Percentiles rank a stretch among this genome's conserved stretches.
Evolutionary conservation across 176 grass and related monocot genomes (phyloP).

Genomic region (Eleusine indica): DNA sequence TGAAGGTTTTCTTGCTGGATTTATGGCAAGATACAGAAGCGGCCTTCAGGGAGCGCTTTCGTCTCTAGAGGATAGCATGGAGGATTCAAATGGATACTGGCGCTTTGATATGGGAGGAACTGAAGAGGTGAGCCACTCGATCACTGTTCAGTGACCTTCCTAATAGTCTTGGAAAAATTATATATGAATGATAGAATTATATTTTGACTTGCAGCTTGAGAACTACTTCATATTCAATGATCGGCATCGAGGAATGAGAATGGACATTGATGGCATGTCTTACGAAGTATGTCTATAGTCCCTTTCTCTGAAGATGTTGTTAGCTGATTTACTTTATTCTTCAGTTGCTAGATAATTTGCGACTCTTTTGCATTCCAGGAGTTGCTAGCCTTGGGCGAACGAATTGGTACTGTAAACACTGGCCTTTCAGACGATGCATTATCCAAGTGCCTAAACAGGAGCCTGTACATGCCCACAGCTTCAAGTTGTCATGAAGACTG

Average conservation of each 20-base stretch:
- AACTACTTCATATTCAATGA: constrained; percentile 61
- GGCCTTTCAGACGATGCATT: constrained; percentile 71
- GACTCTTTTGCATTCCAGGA: constrained; percentile 53
- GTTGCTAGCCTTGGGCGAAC: constrained; percentile 71
- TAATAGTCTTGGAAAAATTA: background rate
- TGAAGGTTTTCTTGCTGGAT: constrained; percentile 47
- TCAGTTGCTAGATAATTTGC: background rate
- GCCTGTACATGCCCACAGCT: constrained; percentile 46
- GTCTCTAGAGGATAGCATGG: constrained; percentile 42
- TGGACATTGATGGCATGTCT: constrained; percentile 93
- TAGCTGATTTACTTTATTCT: constrained; percentile 3
- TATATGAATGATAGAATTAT: constrained; percentile 3
- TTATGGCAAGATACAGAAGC: constrained; percentile 50
- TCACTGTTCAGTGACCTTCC: constrained; percentile 4
- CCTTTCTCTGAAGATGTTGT: constrained; percentile 5
- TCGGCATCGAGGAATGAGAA: constrained; percentile 78
- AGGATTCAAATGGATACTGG: constrained; percentile 56
- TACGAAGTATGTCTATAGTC: constrained; percentile 65
- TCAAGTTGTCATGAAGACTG: constrained; percentile 48
- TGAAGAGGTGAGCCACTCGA: constrained; percentile 52
- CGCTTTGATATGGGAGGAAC: constrained; percentile 59
- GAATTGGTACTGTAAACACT: constrained; percentile 81
- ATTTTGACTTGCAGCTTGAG: constrained; percentile 49
- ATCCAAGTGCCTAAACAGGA: constrained; percentile 61
- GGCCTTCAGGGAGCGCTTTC: constrained; percentile 32